phyloP scores from a whole-genome alignment of 768 basidiomycete genomes.

The Leucogyrophana mollusca region DNA sequence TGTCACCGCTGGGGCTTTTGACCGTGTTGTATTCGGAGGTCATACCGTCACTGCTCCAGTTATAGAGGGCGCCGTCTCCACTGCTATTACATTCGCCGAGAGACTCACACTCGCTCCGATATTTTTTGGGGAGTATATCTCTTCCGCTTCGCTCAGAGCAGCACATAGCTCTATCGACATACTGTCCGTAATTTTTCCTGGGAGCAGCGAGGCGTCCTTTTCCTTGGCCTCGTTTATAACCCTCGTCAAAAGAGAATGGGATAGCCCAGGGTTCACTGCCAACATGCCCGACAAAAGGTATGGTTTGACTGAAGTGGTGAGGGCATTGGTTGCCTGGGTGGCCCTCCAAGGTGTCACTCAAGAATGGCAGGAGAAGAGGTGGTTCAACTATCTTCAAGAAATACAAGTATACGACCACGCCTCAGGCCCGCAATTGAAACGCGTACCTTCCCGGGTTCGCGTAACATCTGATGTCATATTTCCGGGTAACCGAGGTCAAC shows the following conservation, averaged over 20 bases:
- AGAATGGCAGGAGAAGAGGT: constrained; percentile 73
- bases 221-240: constrained; percentile 77
- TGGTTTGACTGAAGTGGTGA: constrained; percentile 62
- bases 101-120: constrained; percentile 74
- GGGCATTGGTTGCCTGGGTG: constrained; percentile 77
- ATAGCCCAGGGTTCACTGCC: constrained; percentile 48
- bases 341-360: constrained; percentile 79
- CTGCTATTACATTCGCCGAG: constrained; percentile 65
- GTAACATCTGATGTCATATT: constrained; percentile 74
- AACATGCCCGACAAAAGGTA: constrained; percentile 58
- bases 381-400: constrained; percentile 66
- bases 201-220: constrained; percentile 77
- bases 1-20: constrained; percentile 57
- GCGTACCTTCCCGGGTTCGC: constrained; percentile 54
- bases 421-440: constrained; percentile 29
- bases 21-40: constrained; percentile 67
- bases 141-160: constrained; percentile 70
- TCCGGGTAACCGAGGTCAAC: constrained; percentile 64
- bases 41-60: constrained; percentile 54
- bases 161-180: constrained; percentile 76
- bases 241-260: constrained; percentile 80
- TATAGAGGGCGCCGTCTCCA: constrained; percentile 56
- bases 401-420: constrained; percentile 56
- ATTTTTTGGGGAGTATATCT: constrained; percentile 71
- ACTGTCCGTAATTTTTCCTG: constrained; percentile 69